Percentiles rank a stretch among this genome's conserved stretches.
Evolutionary conservation across 139 green algal genomes (phyloP).

Genomic region (Nannochloris sp.): DNA sequence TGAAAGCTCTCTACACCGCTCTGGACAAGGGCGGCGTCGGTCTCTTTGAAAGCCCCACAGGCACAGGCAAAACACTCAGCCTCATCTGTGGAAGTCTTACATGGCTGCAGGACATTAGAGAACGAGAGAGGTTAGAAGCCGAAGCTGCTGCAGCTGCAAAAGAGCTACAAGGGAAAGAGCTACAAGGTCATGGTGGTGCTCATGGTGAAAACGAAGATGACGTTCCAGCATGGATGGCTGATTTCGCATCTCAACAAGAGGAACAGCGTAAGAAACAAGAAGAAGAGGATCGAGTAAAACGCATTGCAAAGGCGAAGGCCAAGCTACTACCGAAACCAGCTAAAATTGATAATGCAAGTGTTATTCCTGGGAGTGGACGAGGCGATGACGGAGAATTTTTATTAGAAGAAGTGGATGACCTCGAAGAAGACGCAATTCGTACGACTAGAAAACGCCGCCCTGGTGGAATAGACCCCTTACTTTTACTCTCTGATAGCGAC

Average conservation of each 20-base stretch:
- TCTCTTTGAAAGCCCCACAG: slow-evolving; percentile 89
- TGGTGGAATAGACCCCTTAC: background rate
- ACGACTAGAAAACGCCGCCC: background rate
- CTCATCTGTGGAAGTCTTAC: slow-evolving; percentile 79
- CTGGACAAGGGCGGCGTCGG: slow-evolving; percentile 61
- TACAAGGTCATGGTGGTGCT: background rate
- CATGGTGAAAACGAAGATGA: too few relatives aligned
- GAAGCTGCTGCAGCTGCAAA: background rate
- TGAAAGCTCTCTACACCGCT: slow-evolving; percentile 60
- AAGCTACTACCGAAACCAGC: background rate
- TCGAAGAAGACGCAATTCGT: background rate
- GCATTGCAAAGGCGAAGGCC: too few relatives aligned
- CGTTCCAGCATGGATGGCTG: slow-evolving; percentile 50
- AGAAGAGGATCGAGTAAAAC: slow-evolving; percentile 3
- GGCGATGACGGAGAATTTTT: slow-evolving; percentile 22
- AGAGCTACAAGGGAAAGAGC: too few relatives aligned
- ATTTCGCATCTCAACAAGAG: slow-evolving; percentile 33
- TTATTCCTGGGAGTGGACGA: too few relatives aligned
- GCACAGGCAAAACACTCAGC: slow-evolving; percentile 90
- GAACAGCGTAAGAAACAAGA: slow-evolving; percentile 7
- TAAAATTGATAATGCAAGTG: background rate
- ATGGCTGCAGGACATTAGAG: slow-evolving; percentile 60
- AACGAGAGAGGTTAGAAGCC: background rate
- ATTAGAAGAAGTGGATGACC: slow-evolving; percentile 7
- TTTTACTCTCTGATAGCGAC: slow-evolving; percentile 17